phyloP scores from a whole-genome alignment of 805 yeast genomes.

The Spathaspora passalidarum region DNA sequence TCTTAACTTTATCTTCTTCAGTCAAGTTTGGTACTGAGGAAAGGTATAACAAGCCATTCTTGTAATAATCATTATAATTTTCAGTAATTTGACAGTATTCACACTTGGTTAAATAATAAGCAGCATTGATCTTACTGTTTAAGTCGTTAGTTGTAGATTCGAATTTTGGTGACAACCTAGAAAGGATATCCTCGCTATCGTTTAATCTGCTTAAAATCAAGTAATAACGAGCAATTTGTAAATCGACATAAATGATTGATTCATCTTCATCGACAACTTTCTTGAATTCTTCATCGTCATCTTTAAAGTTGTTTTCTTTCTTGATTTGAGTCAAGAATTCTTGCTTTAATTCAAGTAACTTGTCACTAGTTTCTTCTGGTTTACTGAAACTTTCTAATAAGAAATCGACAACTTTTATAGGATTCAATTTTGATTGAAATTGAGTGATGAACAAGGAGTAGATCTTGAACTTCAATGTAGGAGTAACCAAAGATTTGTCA shows the following conservation, averaged over 20 bases:
- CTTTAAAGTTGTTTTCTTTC: slow-evolving; percentile 28
- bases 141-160: slow-evolving; percentile 41
- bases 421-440: slow-evolving; percentile 71
- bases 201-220: slow-evolving; percentile 50
- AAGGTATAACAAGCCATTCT: slow-evolving; percentile 75
- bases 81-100: slow-evolving; percentile 69
- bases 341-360: slow-evolving; percentile 32
- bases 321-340: slow-evolving; percentile 22
- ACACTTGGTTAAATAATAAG: slow-evolving; percentile 77
- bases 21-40: slow-evolving; percentile 56
- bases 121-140: slow-evolving; percentile 65
- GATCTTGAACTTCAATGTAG: slow-evolving; percentile 57
- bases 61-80: slow-evolving; percentile 80
- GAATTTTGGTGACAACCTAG: slow-evolving; percentile 53
- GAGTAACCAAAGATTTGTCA: slow-evolving; percentile 45
- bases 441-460: slow-evolving; percentile 67
- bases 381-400: slow-evolving; percentile 49
- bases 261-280: slow-evolving; percentile 48
- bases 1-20: slow-evolving; percentile 41
- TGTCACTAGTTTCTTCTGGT: slow-evolving; percentile 28
- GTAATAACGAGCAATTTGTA: slow-evolving; percentile 74
- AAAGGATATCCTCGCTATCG: slow-evolving; percentile 67
- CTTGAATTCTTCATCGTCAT: slow-evolving; percentile 18
- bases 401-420: slow-evolving; percentile 74
- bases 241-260: slow-evolving; percentile 43